Evolutionary conservation across 495 filamentous ascomycete species (phyloP), one percentile per base, ranked within the genome.

Genomic region (Margaritispora aquatica): DNA sequence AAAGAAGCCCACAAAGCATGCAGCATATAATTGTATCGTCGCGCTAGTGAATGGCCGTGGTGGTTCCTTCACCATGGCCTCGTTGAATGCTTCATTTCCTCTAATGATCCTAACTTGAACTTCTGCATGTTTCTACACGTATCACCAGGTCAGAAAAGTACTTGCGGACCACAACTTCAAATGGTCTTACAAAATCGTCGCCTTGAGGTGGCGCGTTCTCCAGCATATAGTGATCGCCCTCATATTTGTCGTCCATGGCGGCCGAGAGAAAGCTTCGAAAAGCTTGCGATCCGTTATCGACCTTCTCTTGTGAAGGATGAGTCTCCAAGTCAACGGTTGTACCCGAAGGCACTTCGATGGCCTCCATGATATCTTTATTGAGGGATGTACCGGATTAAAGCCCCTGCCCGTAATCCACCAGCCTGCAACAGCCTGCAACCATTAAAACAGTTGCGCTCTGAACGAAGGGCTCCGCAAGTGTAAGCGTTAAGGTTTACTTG

Each of bases 1-100:
- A 49, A 76, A 64, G 57, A 75, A 77, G 19, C 71, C 74, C 31
- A 77, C 68, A 48, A 72, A 66, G 47, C 70, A 70, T 36, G 72
- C 72, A 57, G 55, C 51, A 54, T 76, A 75, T 1, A 76, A 61
- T 41, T 68, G 66, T 13, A 71, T 29, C 44, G 73, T 72, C 8
- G 61, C 57, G 21, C 47, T 69, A 15, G 71, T 75, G 61, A 68
- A 76, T 29, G 74, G 68, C 24, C 46, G 58, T 0, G 70, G 70
- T 5, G 70, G 70, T 44, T 72, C 68, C 61, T 69, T 70, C 36
- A 72, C 38, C 62, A 70, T 67, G 21, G 70, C 70, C 60, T 70
- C 68, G 26, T 65, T 70, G 61, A 70, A 72, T 19, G 70, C 70
- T 50, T 70, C 70, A 61, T 72, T 69, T 51, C 70, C 70, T 34